Evolutionary conservation across 225 moss, liverwort and hornwort species (phyloP), one percentile per base, ranked within the genome.

Genomic region (Bryum argenteum): DNA sequence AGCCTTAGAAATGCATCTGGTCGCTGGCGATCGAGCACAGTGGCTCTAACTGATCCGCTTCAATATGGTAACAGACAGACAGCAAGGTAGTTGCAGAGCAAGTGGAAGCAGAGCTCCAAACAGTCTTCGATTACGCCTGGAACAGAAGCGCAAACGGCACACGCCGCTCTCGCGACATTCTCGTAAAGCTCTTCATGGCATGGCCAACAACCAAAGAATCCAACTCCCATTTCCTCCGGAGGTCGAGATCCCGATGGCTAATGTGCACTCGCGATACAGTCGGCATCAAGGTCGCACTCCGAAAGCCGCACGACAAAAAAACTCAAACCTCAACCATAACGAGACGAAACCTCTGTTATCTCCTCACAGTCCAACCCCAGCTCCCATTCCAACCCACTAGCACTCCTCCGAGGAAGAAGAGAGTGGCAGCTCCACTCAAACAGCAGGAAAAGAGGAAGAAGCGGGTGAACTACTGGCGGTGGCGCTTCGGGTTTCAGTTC

Each of bases 121-220:
- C 72, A 5, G 85, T 88, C 2, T 95, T 92, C 23, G 92, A 95
- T 60, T 95, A 92, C 63, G 90, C 95, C 1, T 95, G 95, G 95
- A 95, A 92, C 69, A 82, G 79, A 42, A 72, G 79, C 23, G 22
- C 63, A 55, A 88, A 72, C 40, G 90, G 92, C 12, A 77, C 60
- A 17, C 81, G 92, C 38, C 80, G 95, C 12, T 75, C 92, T 38
- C 76, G 77, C 9, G 95, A 92, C 54, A 79, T 95, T 53, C 80
- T 86, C 1, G 73, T 73, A 54, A 95, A 90, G 70, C 71, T 92
- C 58, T 84, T 88, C 56, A 67, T 73, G 54, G 58, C 81, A 23
- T 86, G 84, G 67, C 84, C 86, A 5, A 14, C 54, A 5, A 14
- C 54, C 3, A 38, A 78, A 17, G n/a, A 69, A 0, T 4, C 21